A percentile compares a stretch with the other conserved stretches of the same genome.
phyloP scores from a whole-genome alignment of 2,329 filamentous ascomycete genomes.

The Phyllosticta citriasiana region DNA sequence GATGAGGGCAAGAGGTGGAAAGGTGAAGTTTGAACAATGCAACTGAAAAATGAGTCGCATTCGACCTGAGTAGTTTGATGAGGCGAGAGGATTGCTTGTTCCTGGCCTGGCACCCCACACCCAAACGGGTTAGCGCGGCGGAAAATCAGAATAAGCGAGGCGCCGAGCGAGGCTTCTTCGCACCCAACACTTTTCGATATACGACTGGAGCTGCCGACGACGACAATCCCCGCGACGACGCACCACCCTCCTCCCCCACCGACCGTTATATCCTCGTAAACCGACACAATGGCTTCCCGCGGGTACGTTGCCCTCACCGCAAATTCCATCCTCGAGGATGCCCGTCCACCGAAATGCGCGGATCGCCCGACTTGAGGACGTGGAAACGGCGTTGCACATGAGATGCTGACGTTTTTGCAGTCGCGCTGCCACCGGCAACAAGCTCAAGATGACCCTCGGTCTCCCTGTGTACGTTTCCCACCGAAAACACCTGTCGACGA shows the following conservation, averaged over 20 bases:
- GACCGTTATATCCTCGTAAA: neutral
- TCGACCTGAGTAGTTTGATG: neutral
- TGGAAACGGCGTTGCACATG: neutral
- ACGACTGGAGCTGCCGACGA: neutral
- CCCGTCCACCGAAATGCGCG: neutral
- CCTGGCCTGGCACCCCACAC: neutral
- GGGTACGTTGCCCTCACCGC: neutral
- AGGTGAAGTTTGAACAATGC: too few species aligned
- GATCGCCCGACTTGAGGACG: neutral
- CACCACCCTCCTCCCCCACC: neutral
- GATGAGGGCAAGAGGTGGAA: too few species aligned
- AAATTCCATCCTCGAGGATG: neutral
- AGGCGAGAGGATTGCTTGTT: neutral
- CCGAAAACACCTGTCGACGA: neutral
- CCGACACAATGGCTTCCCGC: neutral
- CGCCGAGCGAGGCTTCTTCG: neutral
- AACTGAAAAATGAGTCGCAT: too few species aligned
- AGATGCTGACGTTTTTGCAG: constrained; percentile 31
- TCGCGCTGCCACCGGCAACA: constrained; percentile 90
- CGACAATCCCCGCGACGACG: neutral
- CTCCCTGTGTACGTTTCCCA: constrained; percentile 82
- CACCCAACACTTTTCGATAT: neutral
- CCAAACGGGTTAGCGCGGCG: neutral
- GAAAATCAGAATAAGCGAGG: neutral
- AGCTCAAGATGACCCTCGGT: constrained; percentile 99